Evolutionary conservation across 495 filamentous ascomycete genomes (phyloP).

Genomic region (Daldinia caldariorum): DNA sequence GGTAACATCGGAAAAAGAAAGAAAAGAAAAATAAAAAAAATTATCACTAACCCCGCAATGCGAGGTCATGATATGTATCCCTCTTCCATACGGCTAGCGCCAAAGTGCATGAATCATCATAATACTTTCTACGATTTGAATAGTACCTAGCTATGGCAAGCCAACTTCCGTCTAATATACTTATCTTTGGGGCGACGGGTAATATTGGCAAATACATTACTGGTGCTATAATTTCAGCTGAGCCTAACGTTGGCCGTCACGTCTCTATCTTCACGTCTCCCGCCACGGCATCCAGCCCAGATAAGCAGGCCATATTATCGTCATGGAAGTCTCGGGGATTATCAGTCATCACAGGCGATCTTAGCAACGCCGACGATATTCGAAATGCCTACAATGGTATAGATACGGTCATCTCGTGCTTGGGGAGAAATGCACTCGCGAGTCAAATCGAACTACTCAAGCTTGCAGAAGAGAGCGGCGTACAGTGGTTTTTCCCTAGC

Average conservation of each 20-base stretch:
- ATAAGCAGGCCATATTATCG: conserved; percentile 60
- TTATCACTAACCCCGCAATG: conserved; percentile 10
- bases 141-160: conserved; percentile 39
- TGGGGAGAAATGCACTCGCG: conserved; percentile 67
- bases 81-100: neutral
- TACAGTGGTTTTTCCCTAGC: conserved; percentile 75
- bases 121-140: neutral
- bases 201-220: conserved; percentile 73
- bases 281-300: conserved; percentile 53
- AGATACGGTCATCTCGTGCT: conserved; percentile 72
- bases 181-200: conserved; percentile 77
- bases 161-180: conserved; percentile 60
- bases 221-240: conserved; percentile 63
- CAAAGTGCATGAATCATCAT: neutral
- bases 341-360: conserved; percentile 68
- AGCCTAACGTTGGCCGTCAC: conserved; percentile 59
- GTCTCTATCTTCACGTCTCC: conserved; percentile 72
- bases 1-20: neutral
- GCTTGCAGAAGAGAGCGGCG: conserved; percentile 64
- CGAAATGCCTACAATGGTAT: conserved; percentile 64
- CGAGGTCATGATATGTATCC: neutral
- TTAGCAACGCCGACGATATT: conserved; percentile 63
- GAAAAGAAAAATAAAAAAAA: neutral
- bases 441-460: conserved; percentile 67
- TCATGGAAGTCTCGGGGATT: conserved; percentile 60